phyloP scores from a whole-genome alignment of 1,284 basidiomycete genomes.

The Fistulina hepatica region DNA sequence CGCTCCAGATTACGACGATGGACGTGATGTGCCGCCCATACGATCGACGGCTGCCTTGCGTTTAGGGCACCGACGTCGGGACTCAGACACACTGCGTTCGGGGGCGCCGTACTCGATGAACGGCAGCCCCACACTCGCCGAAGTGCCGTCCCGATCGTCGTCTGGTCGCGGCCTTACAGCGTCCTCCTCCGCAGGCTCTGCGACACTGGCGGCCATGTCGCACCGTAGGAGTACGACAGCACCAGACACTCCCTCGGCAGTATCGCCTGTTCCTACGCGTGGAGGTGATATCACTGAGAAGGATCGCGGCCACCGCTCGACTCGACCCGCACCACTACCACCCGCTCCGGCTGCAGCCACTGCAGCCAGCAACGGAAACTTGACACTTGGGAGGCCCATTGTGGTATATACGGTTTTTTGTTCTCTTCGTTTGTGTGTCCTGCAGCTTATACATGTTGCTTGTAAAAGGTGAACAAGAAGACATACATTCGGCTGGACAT shows the following conservation, averaged over 20 bases:
- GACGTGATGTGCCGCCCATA: constrained; percentile 21
- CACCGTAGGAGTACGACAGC: constrained; percentile 55
- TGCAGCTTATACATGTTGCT: not conserved
- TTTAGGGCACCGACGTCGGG: constrained; percentile 44
- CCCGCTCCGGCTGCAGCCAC: constrained; percentile 4
- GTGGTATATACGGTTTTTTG: no score
- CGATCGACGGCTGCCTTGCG: constrained; percentile 23
- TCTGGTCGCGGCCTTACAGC: constrained; percentile 21
- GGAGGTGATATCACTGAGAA: constrained; percentile 7
- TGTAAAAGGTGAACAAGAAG: constrained; percentile 77
- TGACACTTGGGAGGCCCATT: constrained; percentile 12
- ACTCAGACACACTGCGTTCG: constrained; percentile 63
- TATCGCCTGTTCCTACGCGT: not conserved
- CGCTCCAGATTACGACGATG: constrained; percentile 20
- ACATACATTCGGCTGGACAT: constrained; percentile 75
- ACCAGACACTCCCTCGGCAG: constrained; percentile 37
- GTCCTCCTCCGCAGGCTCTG: constrained; percentile 7
- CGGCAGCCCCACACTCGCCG: constrained; percentile 27
- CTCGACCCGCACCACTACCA: constrained; percentile 13
- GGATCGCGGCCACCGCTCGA: constrained; percentile 19
- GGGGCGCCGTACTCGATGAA: constrained; percentile 18
- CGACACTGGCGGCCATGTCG: constrained; percentile 18
- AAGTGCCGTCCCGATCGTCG: constrained; percentile 15
- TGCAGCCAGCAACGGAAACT: constrained; percentile 15
- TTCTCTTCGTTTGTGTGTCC: constrained; percentile 5